Evolutionary conservation across 495 filamentous ascomycete species (phyloP).

Genomic region (Diplogelasinospora grovesii): DNA sequence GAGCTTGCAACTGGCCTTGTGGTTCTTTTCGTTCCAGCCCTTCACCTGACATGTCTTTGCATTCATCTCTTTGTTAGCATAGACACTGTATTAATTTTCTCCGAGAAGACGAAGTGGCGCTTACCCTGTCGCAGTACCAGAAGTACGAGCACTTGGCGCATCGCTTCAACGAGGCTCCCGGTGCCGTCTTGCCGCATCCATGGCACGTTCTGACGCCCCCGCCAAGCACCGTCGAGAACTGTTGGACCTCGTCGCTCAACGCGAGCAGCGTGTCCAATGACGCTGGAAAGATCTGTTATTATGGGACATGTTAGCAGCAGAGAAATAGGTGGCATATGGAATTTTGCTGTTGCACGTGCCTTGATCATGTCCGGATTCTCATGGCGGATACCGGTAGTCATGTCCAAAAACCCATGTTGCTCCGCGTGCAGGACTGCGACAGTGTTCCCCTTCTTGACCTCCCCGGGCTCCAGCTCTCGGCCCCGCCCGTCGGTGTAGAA

Average conservation of each 20-base stretch:
- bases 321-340: background rate
- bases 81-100: too few species aligned
- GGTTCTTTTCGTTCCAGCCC: background rate
- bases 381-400: background rate
- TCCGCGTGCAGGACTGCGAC: conserved; percentile 2
- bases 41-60: background rate
- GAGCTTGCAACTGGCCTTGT: conserved; percentile 4
- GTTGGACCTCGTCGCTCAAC: conserved; percentile 1
- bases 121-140: conserved; percentile 6
- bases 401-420: background rate
- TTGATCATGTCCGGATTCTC: background rate
- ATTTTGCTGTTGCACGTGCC: background rate
- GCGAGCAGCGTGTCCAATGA: background rate
- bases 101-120: background rate
- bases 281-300: conserved; percentile 1
- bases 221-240: background rate
- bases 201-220: background rate
- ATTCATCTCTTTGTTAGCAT: too few species aligned
- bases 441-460: background rate
- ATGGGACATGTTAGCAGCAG: background rate
- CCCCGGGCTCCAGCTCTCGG: background rate
- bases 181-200: background rate
- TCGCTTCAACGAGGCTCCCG: background rate
- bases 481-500: conserved; percentile 2
- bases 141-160: conserved; percentile 1